phyloP scores from a whole-genome alignment of 306 rosid species.

The Carpinus viminea region DNA sequence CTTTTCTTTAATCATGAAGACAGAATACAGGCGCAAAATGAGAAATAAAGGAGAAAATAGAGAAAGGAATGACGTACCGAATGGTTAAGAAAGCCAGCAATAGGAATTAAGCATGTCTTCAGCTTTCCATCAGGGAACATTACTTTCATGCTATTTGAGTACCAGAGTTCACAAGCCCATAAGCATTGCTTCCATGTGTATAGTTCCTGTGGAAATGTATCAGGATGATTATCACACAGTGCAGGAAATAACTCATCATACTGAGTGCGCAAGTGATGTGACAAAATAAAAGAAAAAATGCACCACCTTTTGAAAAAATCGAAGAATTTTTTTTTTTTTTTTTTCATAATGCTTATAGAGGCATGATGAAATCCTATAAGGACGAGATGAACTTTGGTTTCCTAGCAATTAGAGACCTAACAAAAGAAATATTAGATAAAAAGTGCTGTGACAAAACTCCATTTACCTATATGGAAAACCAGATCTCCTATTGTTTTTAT shows the following conservation, averaged over 20 bases:
- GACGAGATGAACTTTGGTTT: slow-evolving; percentile 8
- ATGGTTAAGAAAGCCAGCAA: slow-evolving; percentile 90
- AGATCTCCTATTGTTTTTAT: background rate
- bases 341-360: background rate
- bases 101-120: slow-evolving; percentile 81
- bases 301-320: slow-evolving; percentile 4
- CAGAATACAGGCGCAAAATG: background rate
- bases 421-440: slow-evolving; percentile 3
- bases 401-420: slow-evolving; percentile 12
- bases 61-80: slow-evolving; percentile 54
- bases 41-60: background rate
- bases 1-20: slow-evolving; percentile 7
- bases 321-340: background rate
- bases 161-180: slow-evolving; percentile 99
- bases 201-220: slow-evolving; percentile 63
- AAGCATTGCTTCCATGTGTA: slow-evolving; percentile 83
- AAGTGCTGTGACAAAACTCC: background rate
- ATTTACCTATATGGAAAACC: background rate
- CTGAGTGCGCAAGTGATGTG: slow-evolving; percentile 74
- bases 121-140: slow-evolving; percentile 73
- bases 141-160: slow-evolving; percentile 88
- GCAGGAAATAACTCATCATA: slow-evolving; percentile 65
- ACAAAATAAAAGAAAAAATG: slow-evolving; percentile 25
- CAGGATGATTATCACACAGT: slow-evolving; percentile 59
- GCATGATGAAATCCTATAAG: background rate